phyloP scores from a whole-genome alignment of 306 rosid genomes.

The Ormosia semicastrata region DNA sequence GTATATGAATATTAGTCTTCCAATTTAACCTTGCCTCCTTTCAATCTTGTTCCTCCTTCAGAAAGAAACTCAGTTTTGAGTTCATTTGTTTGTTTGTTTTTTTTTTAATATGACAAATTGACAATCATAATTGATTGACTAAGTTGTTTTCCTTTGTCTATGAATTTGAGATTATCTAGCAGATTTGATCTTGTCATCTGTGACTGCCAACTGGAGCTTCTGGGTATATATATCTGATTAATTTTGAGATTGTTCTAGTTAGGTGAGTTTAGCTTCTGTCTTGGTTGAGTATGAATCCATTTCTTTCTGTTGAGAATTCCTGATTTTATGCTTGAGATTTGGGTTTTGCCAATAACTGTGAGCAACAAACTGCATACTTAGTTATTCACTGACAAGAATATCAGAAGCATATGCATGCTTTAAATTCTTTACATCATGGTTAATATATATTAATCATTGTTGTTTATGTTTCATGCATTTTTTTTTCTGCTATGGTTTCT shows the following conservation, averaged over 20 bases:
- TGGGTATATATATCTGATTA: not conserved
- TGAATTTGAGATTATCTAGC: not conserved
- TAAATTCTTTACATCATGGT: conserved; percentile 7
- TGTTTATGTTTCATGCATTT: not conserved
- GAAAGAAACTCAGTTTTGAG: not conserved
- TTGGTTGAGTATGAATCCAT: not conserved
- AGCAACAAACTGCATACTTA: not conserved
- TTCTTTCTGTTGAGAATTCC: conserved; percentile 2
- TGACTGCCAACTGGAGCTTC: not conserved
- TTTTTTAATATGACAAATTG: not conserved
- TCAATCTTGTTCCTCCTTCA: not conserved
- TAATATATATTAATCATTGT: not conserved
- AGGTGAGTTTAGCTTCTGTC: conserved; percentile 8
- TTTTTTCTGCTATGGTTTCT: not conserved
- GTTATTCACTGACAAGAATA: not conserved
- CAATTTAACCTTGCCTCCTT: not conserved
- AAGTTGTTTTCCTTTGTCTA: not conserved
- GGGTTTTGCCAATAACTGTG: not conserved
- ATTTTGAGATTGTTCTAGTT: not conserved
- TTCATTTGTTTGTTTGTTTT: not conserved
- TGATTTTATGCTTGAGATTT: not conserved
- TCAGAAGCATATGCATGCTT: not conserved
- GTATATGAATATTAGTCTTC: not conserved
- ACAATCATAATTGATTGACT: not conserved
- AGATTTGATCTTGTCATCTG: conserved; percentile 9